Conservation (phyloP, 73 alveolate genomes). For the Strombidium stylifer region DNA sequence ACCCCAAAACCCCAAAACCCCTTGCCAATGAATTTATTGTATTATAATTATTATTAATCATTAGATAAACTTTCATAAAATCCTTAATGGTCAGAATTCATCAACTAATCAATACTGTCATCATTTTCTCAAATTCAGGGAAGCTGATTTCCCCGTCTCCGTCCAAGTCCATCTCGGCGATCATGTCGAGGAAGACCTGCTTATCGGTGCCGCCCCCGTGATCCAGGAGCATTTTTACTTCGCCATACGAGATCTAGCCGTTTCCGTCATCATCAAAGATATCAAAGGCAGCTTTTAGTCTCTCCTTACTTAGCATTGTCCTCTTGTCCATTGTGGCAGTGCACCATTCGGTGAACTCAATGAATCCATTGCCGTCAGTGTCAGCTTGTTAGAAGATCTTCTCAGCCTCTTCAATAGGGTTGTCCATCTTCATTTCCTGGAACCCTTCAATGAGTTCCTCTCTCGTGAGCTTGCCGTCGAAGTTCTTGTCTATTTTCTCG, state of each 20-base stretch:
- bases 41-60: no score
- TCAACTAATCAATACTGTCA: conserved; percentile 28
- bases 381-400: conserved; percentile 31
- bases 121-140: conserved; percentile 10
- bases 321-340: conserved; percentile 45
- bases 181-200: not conserved
- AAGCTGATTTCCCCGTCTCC: conserved; percentile 9
- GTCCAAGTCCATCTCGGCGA: conserved; percentile 5
- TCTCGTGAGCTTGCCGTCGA: conserved; percentile 55
- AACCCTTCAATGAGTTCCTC: conserved; percentile 49
- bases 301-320: conserved; percentile 29
- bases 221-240: not conserved
- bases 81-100: no score
- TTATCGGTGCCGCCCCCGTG: not conserved
- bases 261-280: conserved; percentile 34
- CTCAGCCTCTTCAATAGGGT: conserved; percentile 19
- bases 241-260: conserved; percentile 29
- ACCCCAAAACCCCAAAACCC: no score
- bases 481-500: conserved; percentile 42
- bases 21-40: no score
- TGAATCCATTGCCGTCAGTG: conserved; percentile 46
- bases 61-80: no score
- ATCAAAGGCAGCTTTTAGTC: conserved; percentile 52
- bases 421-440: conserved; percentile 38
- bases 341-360: conserved; percentile 68